Evolutionary conservation across 371 early-diverging fungal genomes (phyloP), one percentile per base, ranked within the genome.

Genomic region (Batrachochytrium dendrobatidis): DNA sequence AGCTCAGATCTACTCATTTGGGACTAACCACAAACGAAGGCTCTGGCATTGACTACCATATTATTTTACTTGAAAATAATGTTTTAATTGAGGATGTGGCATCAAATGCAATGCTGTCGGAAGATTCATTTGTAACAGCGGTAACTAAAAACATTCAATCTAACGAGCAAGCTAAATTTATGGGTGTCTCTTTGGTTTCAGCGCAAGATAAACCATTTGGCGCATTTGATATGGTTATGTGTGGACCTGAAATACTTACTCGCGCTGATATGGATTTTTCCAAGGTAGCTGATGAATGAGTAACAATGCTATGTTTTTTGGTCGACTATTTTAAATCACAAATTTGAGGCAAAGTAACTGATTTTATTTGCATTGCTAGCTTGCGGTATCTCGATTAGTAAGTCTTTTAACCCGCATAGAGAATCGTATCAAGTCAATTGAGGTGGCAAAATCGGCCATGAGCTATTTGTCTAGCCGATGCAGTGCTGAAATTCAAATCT

Each of bases 371-470:
- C n/a, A n/a, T n/a, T n/a, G n/a, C n/a, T n/a, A 73, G 73, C 54
- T 17, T 17, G 70, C 63, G 4, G 22, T 61, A 1, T 17, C 28
- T 3, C 56, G 35, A 2, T 61, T 73, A 1, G 32, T 63, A 8
- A 29, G n/a, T 17, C 46, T 62, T 20, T 33, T 76, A 29, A 54
- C 62, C 34, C 32, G 51, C 8, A 65, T 71, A 30, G 66, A 67
- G 48, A 45, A 53, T 6, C 64, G 71, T n/a, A 56, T 65, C 20
- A 69, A 69, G 45, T 54, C 68, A 5, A 66, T 71, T 33, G 56
- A 60, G 18, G 56, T 76, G 12, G 71, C 70, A 2, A 54, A 63
- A 30, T 62, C 74, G 8, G 64, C 74, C 2, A 29, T 53, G 12
- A 56, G 48, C 25, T 73, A 63, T 55, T 20, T 50, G 10, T 31